phyloP scores from a whole-genome alignment of 2,329 filamentous ascomycete genomes.

The Neospermospora avenae region DNA sequence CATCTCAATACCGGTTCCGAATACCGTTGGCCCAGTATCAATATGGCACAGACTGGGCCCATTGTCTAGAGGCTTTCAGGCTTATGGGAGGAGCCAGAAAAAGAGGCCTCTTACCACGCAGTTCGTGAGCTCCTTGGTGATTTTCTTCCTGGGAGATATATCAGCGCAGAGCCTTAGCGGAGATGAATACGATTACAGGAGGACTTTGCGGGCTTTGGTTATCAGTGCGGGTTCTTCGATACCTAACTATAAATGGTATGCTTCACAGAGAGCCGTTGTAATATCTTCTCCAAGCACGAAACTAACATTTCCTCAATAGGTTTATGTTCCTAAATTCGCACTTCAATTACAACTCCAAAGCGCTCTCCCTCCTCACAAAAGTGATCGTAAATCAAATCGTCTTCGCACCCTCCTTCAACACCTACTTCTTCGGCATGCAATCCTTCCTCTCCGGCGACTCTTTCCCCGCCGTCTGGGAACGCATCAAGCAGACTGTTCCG shows the following conservation, averaged over 20 bases:
- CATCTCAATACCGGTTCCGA: constrained; percentile 43
- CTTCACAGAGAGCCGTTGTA: neutral
- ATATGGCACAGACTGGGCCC: constrained; percentile 58
- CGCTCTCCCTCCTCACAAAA: constrained; percentile 70
- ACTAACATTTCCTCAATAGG: constrained; percentile 43
- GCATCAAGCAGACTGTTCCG: constrained; percentile 73
- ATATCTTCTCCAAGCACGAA: neutral
- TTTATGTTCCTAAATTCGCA: constrained; percentile 74
- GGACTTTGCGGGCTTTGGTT: constrained; percentile 67
- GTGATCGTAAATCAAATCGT: constrained; percentile 74
- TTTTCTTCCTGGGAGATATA: constrained; percentile 76
- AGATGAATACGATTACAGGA: constrained; percentile 61
- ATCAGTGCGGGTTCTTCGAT: constrained; percentile 74
- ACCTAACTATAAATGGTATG: constrained; percentile 78
- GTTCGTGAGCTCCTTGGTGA: constrained; percentile 68
- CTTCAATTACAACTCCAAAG: constrained; percentile 79
- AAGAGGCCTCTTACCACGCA: constrained; percentile 77
- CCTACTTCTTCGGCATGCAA: constrained; percentile 80
- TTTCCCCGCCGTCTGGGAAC: constrained; percentile 60
- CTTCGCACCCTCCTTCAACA: constrained; percentile 82
- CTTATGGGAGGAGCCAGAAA: constrained; percentile 69
- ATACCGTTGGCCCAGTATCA: constrained; percentile 38
- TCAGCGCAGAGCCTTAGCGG: constrained; percentile 68
- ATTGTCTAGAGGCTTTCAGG: constrained; percentile 49
- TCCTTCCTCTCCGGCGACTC: constrained; percentile 69